Evolutionary conservation across 345 rosid species (phyloP).

Genomic region (Populus deltoides): DNA sequence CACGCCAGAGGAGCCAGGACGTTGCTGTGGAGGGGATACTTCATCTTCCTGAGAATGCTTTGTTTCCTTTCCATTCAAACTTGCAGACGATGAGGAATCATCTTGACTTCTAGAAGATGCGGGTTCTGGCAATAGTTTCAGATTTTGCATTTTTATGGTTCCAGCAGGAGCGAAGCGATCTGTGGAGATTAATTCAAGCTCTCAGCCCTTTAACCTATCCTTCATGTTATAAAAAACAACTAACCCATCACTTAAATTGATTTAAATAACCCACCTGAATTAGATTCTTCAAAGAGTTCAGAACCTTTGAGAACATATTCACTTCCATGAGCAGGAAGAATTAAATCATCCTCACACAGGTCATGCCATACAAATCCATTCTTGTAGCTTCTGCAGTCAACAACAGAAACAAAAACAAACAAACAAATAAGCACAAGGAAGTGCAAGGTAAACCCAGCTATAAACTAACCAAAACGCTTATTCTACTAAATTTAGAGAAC

Average conservation of each 20-base stretch:
- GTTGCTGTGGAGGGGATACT: constrained; percentile 60
- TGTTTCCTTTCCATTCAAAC: constrained; percentile 60
- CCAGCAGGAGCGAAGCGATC: constrained; percentile 18
- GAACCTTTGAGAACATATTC: constrained; percentile 97
- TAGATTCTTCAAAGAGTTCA: constrained; percentile 71
- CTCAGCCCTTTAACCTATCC: background rate
- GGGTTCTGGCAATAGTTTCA: constrained; percentile 62
- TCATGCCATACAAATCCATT: constrained; percentile 99
- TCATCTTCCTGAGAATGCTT: constrained; percentile 82
- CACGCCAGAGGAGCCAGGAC: constrained; percentile 51
- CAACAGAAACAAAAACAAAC: background rate
- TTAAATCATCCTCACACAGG: constrained; percentile 73
- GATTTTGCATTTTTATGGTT: constrained; percentile 15
- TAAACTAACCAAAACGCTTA: too few relatives aligned
- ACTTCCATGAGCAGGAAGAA: constrained; percentile 81
- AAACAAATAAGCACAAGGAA: background rate
- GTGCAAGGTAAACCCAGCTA: too few relatives aligned
- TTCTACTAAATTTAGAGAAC: background rate
- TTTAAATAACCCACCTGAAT: constrained; percentile 42
- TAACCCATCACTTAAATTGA: background rate
- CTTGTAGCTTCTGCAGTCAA: constrained; percentile 74
- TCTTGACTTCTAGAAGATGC: constrained; percentile 70
- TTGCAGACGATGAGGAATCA: constrained; percentile 77
- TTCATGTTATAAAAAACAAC: background rate
- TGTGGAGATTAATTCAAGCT: background rate